A percentile compares a stretch with the other conserved stretches of the same genome.
These are phyloP conservation scores for Dothideomycetes sp. DNA, from an alignment of 2,329 filamentous ascomycete species.

Conservation along the genomic window DNA sequence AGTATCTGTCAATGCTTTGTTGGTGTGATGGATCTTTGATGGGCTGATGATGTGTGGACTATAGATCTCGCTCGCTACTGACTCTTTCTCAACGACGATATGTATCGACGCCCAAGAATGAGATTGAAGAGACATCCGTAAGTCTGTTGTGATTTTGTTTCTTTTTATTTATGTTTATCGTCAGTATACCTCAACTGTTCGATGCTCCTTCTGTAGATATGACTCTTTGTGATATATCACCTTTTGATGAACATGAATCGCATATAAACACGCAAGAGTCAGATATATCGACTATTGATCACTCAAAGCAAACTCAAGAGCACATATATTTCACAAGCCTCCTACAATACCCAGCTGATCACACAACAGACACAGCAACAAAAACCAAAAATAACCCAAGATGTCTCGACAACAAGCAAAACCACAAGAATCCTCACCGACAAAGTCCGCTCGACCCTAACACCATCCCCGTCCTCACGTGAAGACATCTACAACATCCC, in stretches of 20 bases:
- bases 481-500: slow-evolving; percentile 98
- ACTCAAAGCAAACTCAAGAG: too few species aligned
- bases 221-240: too few species aligned
- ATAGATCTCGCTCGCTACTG: slow-evolving; percentile 3
- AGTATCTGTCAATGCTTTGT: neutral
- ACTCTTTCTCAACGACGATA: neutral
- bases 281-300: too few species aligned
- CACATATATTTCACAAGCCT: too few species aligned
- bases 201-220: too few species aligned
- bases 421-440: slow-evolving; percentile 22
- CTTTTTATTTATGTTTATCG: neutral
- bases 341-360: too few species aligned
- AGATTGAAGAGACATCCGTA: neutral
- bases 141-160: neutral
- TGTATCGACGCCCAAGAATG: neutral
- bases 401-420: slow-evolving; percentile 21
- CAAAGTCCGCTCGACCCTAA: slow-evolving; percentile 24
- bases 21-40: too few species aligned
- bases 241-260: too few species aligned
- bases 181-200: too few species aligned
- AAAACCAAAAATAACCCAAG: too few species aligned
- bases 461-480: slow-evolving; percentile 37
- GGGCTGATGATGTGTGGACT: neutral
- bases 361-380: too few species aligned
- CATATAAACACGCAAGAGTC: too few species aligned